phyloP scores from a whole-genome alignment of 2,329 filamentous ascomycete species.

The Neoscytalidium dimidiatum region DNA sequence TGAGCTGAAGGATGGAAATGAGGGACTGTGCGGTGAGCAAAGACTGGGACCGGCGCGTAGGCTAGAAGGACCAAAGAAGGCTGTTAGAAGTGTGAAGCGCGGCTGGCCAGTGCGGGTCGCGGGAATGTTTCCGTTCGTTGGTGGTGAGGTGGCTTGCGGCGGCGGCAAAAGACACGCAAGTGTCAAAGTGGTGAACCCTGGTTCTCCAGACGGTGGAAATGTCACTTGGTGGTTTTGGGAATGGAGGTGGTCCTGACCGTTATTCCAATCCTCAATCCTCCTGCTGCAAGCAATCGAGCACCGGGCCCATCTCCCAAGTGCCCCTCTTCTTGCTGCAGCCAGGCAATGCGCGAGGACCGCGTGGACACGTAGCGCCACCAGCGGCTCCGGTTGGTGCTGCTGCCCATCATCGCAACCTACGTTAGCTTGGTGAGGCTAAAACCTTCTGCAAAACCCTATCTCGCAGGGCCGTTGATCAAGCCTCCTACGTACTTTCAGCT shows the following conservation, averaged over 20 bases:
- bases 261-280: background rate
- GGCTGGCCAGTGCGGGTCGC: background rate
- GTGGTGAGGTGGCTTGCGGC: background rate
- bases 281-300: background rate
- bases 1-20: background rate
- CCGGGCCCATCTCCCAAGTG: background rate
- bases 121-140: background rate
- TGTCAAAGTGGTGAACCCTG: background rate
- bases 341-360: background rate
- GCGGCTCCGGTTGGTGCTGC: background rate
- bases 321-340: background rate
- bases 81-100: background rate
- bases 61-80: background rate
- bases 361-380: background rate
- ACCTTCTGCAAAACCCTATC: slow-evolving; percentile 9
- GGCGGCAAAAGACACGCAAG: background rate
- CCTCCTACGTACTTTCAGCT: background rate
- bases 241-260: background rate
- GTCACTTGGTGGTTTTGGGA: background rate
- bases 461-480: background rate
- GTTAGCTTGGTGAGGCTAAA: slow-evolving; percentile 15
- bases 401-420: background rate
- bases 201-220: background rate
- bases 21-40: background rate
- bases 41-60: background rate